Evolutionary conservation across 345 rosid genomes (phyloP).

Genomic region (Salix viminalis): DNA sequence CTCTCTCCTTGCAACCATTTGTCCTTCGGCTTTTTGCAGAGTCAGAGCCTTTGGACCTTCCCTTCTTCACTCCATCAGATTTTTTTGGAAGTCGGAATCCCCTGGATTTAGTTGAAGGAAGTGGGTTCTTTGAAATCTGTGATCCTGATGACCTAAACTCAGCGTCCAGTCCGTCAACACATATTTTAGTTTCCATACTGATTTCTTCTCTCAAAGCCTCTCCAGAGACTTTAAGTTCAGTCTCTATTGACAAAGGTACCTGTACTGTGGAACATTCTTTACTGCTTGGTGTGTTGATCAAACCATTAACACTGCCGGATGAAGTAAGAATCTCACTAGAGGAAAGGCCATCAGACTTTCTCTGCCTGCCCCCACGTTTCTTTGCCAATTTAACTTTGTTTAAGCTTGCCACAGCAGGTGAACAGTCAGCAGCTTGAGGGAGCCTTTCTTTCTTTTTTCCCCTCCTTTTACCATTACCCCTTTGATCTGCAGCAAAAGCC

Average conservation of each 20-base stretch:
- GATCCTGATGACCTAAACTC: constrained; percentile 20
- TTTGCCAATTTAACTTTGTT: constrained; percentile 41
- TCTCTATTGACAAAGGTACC: constrained; percentile 20
- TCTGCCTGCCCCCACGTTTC: constrained; percentile 32
- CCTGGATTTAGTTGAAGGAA: constrained; percentile 34
- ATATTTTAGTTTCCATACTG: constrained; percentile 16
- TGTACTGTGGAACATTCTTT: constrained; percentile 24
- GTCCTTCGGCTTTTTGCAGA: constrained; percentile 40
- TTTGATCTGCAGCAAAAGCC: constrained; percentile 21
- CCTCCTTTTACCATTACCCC: constrained; percentile 27
- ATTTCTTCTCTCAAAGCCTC: constrained; percentile 23
- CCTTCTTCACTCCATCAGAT: constrained; percentile 42
- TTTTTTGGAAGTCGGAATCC: constrained; percentile 32
- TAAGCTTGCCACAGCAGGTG: constrained; percentile 22
- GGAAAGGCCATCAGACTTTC: constrained; percentile 14
- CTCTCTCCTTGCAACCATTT: constrained; percentile 33
- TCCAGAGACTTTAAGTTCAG: constrained; percentile 23
- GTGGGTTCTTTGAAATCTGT: constrained; percentile 17
- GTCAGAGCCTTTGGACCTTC: constrained; percentile 41
- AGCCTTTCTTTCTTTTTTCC: constrained; percentile 52
- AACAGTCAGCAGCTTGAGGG: constrained; percentile 24
- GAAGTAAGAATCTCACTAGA: constrained; percentile 24
- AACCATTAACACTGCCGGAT: constrained; percentile 27
- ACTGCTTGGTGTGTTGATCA: constrained; percentile 26
- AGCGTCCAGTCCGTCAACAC: constrained; percentile 10